Evolutionary conservation across 495 filamentous ascomycete species (phyloP), one percentile per base, ranked within the genome.

Genomic region (Penicillium pancosmium): DNA sequence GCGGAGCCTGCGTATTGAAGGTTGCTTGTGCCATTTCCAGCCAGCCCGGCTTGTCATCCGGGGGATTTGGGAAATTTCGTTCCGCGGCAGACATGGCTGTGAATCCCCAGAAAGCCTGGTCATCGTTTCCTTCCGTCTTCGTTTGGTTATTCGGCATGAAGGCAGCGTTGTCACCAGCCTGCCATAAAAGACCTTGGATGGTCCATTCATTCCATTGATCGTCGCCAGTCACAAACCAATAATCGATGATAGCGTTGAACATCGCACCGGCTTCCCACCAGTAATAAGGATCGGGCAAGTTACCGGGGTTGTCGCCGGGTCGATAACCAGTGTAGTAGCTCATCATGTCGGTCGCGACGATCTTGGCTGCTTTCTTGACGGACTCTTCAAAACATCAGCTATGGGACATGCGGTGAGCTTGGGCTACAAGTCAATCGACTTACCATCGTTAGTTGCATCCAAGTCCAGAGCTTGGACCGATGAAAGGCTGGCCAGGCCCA

Each of bases 61-160:
- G 76, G 7, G 80, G 80, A 52, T 80, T 77, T 19, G 88, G 88
- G 61, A 86, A 93, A 49, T 87, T 88, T 50, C 85, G 82, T 70
- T 96, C 91, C 4, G 91, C 90, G 0, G 91, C 91, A 7, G 86
- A 81, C 85, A 96, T 90, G 35, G 86, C 89, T 4, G 90, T 80
- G 70, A 95, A 86, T 33, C 80, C 91, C 91, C 91, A 96, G 67
- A 96, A 96, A 0, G 81, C 86, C 66, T 94, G 91, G 67, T 95
- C 91, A 63, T 95, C 91, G 70, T 95, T 95, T 51, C 91, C 90
- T 52, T 83, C 72, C 0, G 88, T 86, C 57, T 85, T 81, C 23
- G 88, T 89, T 64, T 96, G 91, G 69, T 97, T 96, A 11, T 74
- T 71, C 0, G 92, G 90, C 89, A 92, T 91, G 68, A 86, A 94